Evolutionary conservation across 768 basidiomycete genomes (phyloP).

Genomic region (Russula earlei): DNA sequence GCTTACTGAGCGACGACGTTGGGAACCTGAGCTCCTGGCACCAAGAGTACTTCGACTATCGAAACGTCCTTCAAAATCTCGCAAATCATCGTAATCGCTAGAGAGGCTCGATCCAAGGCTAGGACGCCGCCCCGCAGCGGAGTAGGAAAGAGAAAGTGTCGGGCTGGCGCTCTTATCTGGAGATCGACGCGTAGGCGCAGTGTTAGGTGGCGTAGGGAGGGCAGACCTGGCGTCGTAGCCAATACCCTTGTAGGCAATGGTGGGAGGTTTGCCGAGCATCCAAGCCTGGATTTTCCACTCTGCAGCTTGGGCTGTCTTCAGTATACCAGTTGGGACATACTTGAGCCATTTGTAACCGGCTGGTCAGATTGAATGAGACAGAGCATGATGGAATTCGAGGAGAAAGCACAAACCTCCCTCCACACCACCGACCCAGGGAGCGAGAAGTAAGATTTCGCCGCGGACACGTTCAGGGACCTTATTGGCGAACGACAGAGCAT

Average conservation of each 20-base stretch:
- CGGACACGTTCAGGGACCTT: constrained; percentile 62
- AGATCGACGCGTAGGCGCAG: constrained; percentile 6
- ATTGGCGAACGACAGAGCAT: constrained; percentile 82
- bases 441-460: constrained; percentile 81
- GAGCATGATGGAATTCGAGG: not conserved
- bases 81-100: constrained; percentile 82
- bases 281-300: constrained; percentile 97
- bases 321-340: constrained; percentile 85
- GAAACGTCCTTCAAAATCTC: constrained; percentile 81
- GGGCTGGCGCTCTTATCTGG: constrained; percentile 12
- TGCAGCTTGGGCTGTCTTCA: constrained; percentile 92
- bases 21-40: constrained; percentile 29
- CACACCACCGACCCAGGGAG: constrained; percentile 92
- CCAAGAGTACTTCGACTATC: constrained; percentile 71
- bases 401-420: constrained; percentile 60
- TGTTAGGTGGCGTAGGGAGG: constrained; percentile 20
- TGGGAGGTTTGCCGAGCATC: constrained; percentile 94
- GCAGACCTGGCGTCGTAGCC: constrained; percentile 47
- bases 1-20: constrained; percentile 25
- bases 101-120: constrained; percentile 66
- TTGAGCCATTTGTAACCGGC: constrained; percentile 94
- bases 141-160: constrained; percentile 21
- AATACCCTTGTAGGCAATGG: constrained; percentile 75
- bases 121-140: constrained; percentile 45
- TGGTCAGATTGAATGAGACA: constrained; percentile 24